These are phyloP conservation scores for Candida ficus DNA, from an alignment of 805 yeast genomes.

Conservation along the genomic window DNA sequence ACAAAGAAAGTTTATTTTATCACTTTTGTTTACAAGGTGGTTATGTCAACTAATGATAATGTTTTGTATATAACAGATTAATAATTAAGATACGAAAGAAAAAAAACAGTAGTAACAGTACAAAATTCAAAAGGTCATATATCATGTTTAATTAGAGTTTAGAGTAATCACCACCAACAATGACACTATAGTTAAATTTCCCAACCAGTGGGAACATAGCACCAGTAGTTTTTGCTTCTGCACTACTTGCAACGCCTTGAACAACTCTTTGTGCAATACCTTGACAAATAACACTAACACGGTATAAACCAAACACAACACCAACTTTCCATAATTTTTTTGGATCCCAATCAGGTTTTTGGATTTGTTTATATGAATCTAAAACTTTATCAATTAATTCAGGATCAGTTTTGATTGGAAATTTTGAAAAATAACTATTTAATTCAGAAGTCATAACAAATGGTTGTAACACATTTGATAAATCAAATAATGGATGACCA, in stretches of 20 bases:
- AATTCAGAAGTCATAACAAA: conserved; percentile 38
- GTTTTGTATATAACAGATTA: background rate
- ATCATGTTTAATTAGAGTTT: conserved; percentile 5
- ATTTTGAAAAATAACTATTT: conserved; percentile 28
- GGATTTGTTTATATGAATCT: conserved; percentile 12
- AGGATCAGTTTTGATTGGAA: conserved; percentile 13
- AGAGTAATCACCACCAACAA: conserved; percentile 3
- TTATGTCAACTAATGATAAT: conserved; percentile 19
- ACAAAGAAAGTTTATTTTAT: conserved; percentile 44
- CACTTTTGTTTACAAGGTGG: conserved; percentile 52
- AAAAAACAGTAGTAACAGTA: too few species aligned
- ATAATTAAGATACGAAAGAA: background rate
- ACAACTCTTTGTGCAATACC: conserved; percentile 55
- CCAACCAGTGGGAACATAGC: conserved; percentile 27
- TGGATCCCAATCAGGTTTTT: conserved; percentile 24
- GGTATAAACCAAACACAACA: conserved; percentile 47
- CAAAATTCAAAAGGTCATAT: too few species aligned
- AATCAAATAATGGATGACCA: conserved; percentile 61
- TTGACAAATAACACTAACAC: conserved; percentile 54
- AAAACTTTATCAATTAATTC: conserved; percentile 16
- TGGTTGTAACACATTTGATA: conserved; percentile 54
- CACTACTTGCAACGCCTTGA: conserved; percentile 50
- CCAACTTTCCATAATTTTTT: conserved; percentile 43
- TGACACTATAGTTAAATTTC: conserved; percentile 19
- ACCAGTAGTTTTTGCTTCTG: conserved; percentile 40